A percentile compares a stretch with the other conserved stretches of the same genome.
Conservation (phyloP, 768 basidiomycete genomes). For the Leccinum longicurvipes region DNA sequence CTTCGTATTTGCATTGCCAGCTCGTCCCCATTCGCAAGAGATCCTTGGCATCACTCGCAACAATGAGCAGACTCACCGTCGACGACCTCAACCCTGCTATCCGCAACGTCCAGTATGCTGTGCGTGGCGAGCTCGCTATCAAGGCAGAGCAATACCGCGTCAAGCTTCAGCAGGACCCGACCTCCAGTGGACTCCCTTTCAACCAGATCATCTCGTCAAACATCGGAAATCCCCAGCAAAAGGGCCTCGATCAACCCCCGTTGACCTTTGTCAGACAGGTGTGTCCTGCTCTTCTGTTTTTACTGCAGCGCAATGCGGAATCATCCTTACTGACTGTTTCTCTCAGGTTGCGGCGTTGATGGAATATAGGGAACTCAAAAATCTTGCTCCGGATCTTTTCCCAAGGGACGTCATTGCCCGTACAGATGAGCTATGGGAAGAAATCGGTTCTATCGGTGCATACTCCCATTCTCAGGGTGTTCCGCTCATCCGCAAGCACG, state of each 20-base stretch:
- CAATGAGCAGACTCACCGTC: constrained; percentile 59
- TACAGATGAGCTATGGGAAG: constrained; percentile 72
- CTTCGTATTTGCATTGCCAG: not conserved
- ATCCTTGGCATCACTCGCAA: constrained; percentile 5
- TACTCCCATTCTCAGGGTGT: constrained; percentile 96
- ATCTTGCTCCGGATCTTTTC: constrained; percentile 74
- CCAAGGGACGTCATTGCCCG: constrained; percentile 83
- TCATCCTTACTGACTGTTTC: constrained; percentile 1
- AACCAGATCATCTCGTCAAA: constrained; percentile 88
- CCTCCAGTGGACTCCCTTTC: constrained; percentile 67
- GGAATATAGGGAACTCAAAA: constrained; percentile 85
- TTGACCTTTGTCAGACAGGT: constrained; percentile 93
- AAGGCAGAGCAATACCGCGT: constrained; percentile 83
- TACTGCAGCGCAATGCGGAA: not conserved
- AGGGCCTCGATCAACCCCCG: constrained; percentile 88
- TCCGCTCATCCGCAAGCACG: constrained; percentile 78
- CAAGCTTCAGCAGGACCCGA: constrained; percentile 51
- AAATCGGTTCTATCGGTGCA: constrained; percentile 91
- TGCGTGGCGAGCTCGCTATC: constrained; percentile 95
- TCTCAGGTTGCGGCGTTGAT: constrained; percentile 80
- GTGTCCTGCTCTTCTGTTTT: constrained; percentile 13
- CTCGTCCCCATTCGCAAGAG: constrained; percentile 1
- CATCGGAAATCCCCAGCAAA: constrained; percentile 98
- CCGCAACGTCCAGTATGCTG: constrained; percentile 90
- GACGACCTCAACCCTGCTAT: constrained; percentile 81